Conservation (phyloP, 768 basidiomycete genomes). For the Boletus edulis region DNA sequence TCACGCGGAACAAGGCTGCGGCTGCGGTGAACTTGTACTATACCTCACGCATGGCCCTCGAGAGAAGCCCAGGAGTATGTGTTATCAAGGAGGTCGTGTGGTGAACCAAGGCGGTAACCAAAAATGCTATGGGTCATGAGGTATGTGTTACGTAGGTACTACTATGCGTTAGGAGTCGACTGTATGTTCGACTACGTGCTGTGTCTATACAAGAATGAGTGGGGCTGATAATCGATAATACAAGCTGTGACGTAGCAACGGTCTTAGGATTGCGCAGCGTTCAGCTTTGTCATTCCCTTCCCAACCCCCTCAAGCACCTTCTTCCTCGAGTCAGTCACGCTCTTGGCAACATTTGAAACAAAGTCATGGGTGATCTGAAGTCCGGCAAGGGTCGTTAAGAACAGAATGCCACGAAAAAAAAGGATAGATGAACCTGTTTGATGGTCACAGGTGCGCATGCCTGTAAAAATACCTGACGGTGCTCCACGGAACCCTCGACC, state of each 20-base stretch:
- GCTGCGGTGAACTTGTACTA: no score
- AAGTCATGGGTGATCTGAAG: constrained; percentile 66
- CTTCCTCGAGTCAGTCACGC: constrained; percentile 64
- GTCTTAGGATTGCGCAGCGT: constrained; percentile 32
- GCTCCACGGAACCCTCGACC: constrained; percentile 49
- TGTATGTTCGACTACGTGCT: neutral
- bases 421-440: constrained; percentile 30
- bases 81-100: no score
- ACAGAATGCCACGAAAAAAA: neutral
- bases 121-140: no score
- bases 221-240: constrained; percentile 15
- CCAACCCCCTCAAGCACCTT: constrained; percentile 70
- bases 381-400: neutral
- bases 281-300: constrained; percentile 63
- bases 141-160: no score
- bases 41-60: neutral
- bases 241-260: neutral
- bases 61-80: no score
- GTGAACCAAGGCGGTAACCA: no score
- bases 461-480: constrained; percentile 50
- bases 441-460: constrained; percentile 44
- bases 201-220: constrained; percentile 29
- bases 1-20: constrained; percentile 1
- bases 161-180: no score
- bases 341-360: constrained; percentile 58